Evolutionary conservation across 2,329 filamentous ascomycete genomes (phyloP).

Genomic region (Colletotrichum sp.): DNA sequence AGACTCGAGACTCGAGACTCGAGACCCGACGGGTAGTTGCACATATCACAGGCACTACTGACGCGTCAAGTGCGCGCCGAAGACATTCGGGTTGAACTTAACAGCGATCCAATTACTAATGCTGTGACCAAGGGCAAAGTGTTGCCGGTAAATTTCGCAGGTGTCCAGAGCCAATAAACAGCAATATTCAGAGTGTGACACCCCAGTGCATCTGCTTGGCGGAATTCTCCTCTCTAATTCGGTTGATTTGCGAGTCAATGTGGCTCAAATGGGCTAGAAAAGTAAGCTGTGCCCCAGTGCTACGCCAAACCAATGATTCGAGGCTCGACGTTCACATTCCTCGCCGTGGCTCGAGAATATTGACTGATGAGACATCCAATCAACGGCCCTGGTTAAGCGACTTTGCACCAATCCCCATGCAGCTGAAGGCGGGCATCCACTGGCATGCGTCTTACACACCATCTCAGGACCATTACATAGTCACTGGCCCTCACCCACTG

Average conservation of each 20-base stretch:
- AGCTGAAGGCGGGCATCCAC: neutral
- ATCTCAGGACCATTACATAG: neutral
- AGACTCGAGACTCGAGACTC: neutral
- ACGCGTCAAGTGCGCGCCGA: neutral
- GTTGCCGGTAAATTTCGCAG: neutral
- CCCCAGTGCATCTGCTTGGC: neutral
- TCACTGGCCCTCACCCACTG: neutral
- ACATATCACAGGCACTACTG: neutral
- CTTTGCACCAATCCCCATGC: neutral
- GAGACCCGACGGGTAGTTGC: neutral
- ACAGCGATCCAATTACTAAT: neutral
- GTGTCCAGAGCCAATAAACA: neutral
- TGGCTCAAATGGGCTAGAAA: neutral
- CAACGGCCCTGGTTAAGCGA: neutral
- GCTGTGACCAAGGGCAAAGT: neutral
- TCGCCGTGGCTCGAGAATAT: neutral
- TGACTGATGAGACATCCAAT: neutral
- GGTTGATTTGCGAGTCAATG: neutral
- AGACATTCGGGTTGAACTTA: neutral
- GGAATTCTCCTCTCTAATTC: neutral
- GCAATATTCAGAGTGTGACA: neutral
- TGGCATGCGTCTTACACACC: conserved; percentile 14
- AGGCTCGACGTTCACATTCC: neutral
- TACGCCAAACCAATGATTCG: neutral
- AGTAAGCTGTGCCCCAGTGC: neutral